phyloP scores from a whole-genome alignment of 805 yeast species.

The Candida stauntonica region DNA sequence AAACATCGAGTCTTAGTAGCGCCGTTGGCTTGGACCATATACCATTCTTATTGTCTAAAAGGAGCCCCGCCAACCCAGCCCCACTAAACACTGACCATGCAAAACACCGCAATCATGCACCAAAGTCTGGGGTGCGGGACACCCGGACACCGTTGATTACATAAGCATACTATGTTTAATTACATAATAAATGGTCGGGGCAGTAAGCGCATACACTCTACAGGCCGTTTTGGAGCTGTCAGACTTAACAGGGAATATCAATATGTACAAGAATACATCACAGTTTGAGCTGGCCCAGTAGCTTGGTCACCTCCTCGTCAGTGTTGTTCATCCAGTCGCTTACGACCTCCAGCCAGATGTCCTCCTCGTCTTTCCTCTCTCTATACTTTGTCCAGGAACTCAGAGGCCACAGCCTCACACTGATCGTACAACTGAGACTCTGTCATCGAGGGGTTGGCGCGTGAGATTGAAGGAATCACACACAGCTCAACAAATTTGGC shows the following conservation, averaged over 20 bases:
- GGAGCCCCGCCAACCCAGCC: background rate
- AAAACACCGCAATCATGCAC: background rate
- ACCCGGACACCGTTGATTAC: background rate
- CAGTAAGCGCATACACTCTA: too few species aligned
- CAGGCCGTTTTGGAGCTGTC: too few species aligned
- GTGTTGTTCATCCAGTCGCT: conserved; percentile 14
- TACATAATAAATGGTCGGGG: too few species aligned
- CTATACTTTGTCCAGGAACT: conserved; percentile 7
- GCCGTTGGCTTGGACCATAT: too few species aligned
- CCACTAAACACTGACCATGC: background rate
- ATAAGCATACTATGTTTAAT: too few species aligned
- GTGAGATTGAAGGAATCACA: conserved; percentile 10
- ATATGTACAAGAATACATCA: too few species aligned
- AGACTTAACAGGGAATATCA: too few species aligned
- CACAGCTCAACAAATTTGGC: conserved; percentile 5
- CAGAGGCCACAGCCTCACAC: conserved; percentile 3
- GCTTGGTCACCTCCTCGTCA: conserved; percentile 6
- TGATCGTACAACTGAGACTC: conserved; percentile 9
- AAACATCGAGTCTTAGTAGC: too few species aligned
- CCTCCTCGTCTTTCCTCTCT: conserved; percentile 2
- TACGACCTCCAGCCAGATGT: conserved; percentile 16
- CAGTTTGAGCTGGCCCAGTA: conserved; percentile 9
- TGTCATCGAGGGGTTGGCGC: conserved; percentile 4
- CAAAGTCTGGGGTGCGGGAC: background rate
- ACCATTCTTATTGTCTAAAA: too few species aligned